Base-by-base conservation (phyloP, 345 rosid genomes). In the Pugionium dolabratum region DNA sequence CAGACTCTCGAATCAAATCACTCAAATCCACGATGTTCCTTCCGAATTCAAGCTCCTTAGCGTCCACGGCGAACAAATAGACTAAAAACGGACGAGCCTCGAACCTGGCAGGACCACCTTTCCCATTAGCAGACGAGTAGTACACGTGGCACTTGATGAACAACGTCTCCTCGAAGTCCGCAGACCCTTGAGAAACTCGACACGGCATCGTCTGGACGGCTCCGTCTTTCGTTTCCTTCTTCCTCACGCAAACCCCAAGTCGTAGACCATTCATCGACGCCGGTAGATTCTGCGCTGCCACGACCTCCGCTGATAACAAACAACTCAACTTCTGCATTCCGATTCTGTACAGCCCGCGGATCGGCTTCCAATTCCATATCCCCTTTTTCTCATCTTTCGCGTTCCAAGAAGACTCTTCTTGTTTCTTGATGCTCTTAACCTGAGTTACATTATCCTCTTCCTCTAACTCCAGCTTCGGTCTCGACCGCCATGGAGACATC, bases 191-290 rank as follows among this genome's bases (percentile, higher is more conserved):
- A 5, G 96, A 84, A 29, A 93, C 95, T 45, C 99, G 57, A 5
- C 96, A 85, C 0, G 99, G 99, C 97, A 93, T 90, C 1, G 99
- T 90, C 56, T 85, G 86, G 8, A 93, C 97, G 0, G 92, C 92
- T 0, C 96, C 88, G 1, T 90, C 96, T 65, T 83, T 90, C 0
- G 85, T 79, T 59, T 93, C 97, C 59, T 90, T 88, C 86, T 88
- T 93, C 64, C 95, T 69, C 7, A 90, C 89, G 46, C 89, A 86
- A 54, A 90, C 95, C 0, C 92, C 92, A 26, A 93, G 91, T 3
- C 99, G 86, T 37, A 93, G 83, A 2, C 99, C 99, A 40, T 88
- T 93, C 97, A 93, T 93, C 3, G 99, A 86, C 27, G 90, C 80
- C 0, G 97, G 90, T 33, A 93, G 84, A 50, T 92, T 92, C 56